Evolutionary conservation across 129 eudicot species (phyloP).

Genomic region (Centella asiatica): DNA sequence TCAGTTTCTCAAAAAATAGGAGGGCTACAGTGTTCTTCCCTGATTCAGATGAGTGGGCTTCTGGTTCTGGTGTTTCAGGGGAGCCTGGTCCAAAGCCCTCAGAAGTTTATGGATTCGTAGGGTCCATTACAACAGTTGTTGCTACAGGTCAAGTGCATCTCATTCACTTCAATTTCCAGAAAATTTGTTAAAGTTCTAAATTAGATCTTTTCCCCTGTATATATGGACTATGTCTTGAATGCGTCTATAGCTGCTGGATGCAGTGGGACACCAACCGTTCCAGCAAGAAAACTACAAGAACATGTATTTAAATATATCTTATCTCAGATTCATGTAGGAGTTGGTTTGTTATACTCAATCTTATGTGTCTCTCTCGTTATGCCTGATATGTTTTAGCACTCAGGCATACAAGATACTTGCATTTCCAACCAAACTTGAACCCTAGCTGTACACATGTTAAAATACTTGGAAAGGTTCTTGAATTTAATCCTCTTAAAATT

Average conservation of each 20-base stretch:
- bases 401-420: no score
- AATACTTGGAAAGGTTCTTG: no score
- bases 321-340: neutral
- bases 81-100: conserved; percentile 80
- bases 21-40: conserved; percentile 45
- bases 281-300: neutral
- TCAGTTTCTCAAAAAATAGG: conserved; percentile 61
- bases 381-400: no score
- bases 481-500: no score
- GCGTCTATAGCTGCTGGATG: neutral
- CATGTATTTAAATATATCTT: no score
- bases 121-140: conserved; percentile 79
- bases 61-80: conserved; percentile 57
- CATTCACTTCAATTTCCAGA: neutral
- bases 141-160: conserved; percentile 46
- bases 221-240: neutral
- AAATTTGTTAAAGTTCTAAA: neutral
- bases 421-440: no score
- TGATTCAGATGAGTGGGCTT: conserved; percentile 45
- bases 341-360: no score
- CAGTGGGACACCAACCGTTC: no score
- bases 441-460: no score
- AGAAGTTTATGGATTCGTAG: conserved; percentile 95
- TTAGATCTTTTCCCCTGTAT: neutral
- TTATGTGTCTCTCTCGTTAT: no score